These are phyloP conservation scores for Acarospora socialis DNA, from an alignment of 2,329 filamentous ascomycete genomes.

Conservation along the genomic window DNA sequence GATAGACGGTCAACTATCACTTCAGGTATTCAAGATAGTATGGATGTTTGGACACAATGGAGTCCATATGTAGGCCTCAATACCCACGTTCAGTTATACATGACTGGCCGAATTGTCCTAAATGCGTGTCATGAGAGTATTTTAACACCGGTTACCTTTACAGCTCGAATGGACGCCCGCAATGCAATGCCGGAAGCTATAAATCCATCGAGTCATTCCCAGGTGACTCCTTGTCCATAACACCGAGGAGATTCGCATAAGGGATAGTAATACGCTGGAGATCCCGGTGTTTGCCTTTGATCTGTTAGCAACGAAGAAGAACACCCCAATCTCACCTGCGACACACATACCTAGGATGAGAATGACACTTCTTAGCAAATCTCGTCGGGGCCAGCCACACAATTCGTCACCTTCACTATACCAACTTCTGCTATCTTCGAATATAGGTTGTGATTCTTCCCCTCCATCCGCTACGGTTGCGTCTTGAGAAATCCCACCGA, in stretches of 20 bases:
- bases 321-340: background rate
- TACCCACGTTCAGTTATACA: no score
- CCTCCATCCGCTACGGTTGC: no score
- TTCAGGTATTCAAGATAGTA: no score
- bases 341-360: constrained; percentile 67
- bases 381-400: constrained; percentile 81
- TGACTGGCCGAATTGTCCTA: no score
- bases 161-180: no score
- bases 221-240: constrained; percentile 25
- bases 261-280: constrained; percentile 89
- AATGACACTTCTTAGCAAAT: constrained; percentile 79
- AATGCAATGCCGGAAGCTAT: no score
- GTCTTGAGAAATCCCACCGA: constrained; percentile 53
- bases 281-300: constrained; percentile 79
- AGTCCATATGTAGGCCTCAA: no score
- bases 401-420: constrained; percentile 54
- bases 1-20: no score
- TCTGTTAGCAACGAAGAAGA: constrained; percentile 21
- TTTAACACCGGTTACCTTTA: no score
- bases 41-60: no score
- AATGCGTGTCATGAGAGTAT: no score
- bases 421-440: constrained; percentile 41
- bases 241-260: constrained; percentile 69
- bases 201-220: no score
- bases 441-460: constrained; percentile 24